Base-by-base conservation (phyloP, 1,284 basidiomycete species). In the Xerocomus amazonicus region DNA sequence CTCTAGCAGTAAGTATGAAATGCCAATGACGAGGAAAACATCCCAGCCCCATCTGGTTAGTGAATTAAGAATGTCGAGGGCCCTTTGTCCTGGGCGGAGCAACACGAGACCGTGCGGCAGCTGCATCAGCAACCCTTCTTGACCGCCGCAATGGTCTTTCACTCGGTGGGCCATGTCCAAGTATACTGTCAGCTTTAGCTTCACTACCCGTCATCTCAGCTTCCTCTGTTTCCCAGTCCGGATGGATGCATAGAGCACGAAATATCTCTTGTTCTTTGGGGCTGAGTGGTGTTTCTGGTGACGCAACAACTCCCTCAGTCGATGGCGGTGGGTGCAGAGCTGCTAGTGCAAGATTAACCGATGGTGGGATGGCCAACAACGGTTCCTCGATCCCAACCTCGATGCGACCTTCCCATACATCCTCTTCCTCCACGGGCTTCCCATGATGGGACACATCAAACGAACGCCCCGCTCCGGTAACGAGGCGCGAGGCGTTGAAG, bases 181-280 rank as follows among this genome's bases (percentile, higher is more conserved):
- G n/a, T 16, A 28, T 17, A n/a, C 17, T 27, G 36, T 41, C 51
- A 23, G 14, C 49, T 45, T 43, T 55, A 10, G 45, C 45, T 9
- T 39, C 53, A 26, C 36, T 38, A 14, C 37, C 42, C 2, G 39
- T 39, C 35, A 39, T 27, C 33, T 37, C 52, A 31, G 19, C 46
- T 54, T 61, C 67, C 17, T 76, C 74, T 54, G 63, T 60, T 37
- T 81, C 79, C 75, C 78, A 83, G 53, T 84, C 82, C 27, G 79
- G 72, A 48, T 75, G 74, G 28, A 76, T 70, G 56, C 82, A 87
- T 26, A 87, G 64, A 43, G 75, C 73, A 37, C 72, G 78, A 67
- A 87, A 87, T 45, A 87, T 79, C 61, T 83, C 81, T 60, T 83
- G 78, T 57, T 87, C 84, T 13, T 76, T 80, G n/a, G 80, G 79